phyloP scores from a whole-genome alignment of 768 basidiomycete species.

The Lentinula detonsa region DNA sequence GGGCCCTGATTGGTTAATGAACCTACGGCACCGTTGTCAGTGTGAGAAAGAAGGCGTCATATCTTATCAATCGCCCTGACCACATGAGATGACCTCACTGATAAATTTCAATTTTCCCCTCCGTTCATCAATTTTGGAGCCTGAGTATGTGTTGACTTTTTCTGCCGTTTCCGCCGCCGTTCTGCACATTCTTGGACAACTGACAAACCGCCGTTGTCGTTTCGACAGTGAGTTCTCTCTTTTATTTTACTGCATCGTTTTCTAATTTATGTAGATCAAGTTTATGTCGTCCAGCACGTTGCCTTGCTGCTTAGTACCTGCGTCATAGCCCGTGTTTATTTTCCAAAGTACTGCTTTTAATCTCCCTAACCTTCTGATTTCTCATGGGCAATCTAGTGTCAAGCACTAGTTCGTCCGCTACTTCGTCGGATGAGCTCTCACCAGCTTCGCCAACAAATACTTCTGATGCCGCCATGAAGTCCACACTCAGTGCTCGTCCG shows the following conservation, averaged over 20 bases:
- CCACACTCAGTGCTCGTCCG: conserved; percentile 21
- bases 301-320: neutral
- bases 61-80: neutral
- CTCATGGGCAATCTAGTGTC: conserved; percentile 15
- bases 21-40: neutral
- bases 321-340: conserved; percentile 15
- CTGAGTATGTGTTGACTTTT: neutral
- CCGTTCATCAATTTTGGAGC: neutral
- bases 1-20: neutral
- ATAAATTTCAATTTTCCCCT: neutral
- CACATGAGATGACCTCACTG: neutral
- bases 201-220: neutral
- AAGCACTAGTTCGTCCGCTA: neutral
- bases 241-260: neutral
- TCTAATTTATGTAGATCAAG: neutral
- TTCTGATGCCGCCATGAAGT: conserved; percentile 12
- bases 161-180: neutral
- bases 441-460: neutral
- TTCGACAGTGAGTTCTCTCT: neutral
- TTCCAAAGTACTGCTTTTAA: conserved; percentile 9
- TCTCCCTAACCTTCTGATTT: conserved; percentile 2
- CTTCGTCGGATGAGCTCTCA: conserved; percentile 4
- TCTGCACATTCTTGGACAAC: neutral
- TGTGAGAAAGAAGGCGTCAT: neutral
- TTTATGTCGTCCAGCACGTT: conserved; percentile 11